A percentile compares a stretch with the other conserved stretches of the same genome.
Evolutionary conservation across 2,329 filamentous ascomycete genomes (phyloP).

Genomic region (Fusarium lateritium): DNA sequence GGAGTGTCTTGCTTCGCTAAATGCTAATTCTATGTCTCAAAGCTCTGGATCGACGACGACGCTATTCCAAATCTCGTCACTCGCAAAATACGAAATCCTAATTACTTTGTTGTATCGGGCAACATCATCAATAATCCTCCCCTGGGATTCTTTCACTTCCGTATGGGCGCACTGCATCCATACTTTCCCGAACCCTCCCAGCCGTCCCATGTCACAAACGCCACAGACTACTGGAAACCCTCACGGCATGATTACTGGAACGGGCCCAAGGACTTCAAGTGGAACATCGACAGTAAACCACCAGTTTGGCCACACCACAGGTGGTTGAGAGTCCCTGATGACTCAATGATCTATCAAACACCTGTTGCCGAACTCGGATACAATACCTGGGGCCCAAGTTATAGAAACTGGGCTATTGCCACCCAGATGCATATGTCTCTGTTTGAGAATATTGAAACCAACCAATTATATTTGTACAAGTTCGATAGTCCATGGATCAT

Average conservation of each 20-base stretch:
- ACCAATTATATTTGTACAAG: conserved; percentile 34
- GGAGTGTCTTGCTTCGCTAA: conserved; percentile 3
- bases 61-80: conserved; percentile 36
- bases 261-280: conserved; percentile 19
- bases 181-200: conserved; percentile 31
- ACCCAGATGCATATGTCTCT: conserved; percentile 41
- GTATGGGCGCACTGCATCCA: conserved; percentile 39
- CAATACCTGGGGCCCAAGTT: conserved; percentile 34
- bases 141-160: conserved; percentile 39
- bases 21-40: conserved; percentile 2
- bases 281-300: conserved; percentile 12
- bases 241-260: conserved; percentile 32
- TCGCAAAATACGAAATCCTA: conserved; percentile 27
- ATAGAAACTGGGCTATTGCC: conserved; percentile 38
- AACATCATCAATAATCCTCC: conserved; percentile 45
- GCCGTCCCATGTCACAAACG: conserved; percentile 8
- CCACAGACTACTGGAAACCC: conserved; percentile 34
- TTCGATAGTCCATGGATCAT: conserved; percentile 39
- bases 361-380: conserved; percentile 32
- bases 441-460: conserved; percentile 40
- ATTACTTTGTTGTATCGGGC: conserved; percentile 36
- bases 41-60: conserved; percentile 41
- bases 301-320: conserved; percentile 12
- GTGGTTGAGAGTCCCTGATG: conserved; percentile 33
- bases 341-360: conserved; percentile 28